Evolutionary conservation across 148 eudicot genomes (phyloP).

Genomic region (Silene latifolia): DNA sequence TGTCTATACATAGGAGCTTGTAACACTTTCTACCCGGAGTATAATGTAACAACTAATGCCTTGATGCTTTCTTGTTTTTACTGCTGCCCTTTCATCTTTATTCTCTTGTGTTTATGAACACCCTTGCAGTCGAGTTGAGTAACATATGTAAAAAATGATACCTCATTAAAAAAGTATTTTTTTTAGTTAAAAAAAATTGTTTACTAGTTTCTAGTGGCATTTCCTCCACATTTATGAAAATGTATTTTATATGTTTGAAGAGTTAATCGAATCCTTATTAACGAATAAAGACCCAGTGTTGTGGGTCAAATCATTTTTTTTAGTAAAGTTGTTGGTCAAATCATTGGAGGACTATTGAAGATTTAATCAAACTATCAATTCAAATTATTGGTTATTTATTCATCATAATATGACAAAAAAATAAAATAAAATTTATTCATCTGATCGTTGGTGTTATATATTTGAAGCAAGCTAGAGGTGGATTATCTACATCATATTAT

Average conservation of each 20-base stretch:
- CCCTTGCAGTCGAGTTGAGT: too few species aligned
- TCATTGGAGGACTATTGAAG: background rate
- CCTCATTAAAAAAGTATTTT: too few species aligned
- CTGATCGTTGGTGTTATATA: too few species aligned
- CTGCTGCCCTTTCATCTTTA: too few species aligned
- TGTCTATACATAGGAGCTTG: too few species aligned
- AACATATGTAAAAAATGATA: too few species aligned
- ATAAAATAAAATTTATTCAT: too few species aligned
- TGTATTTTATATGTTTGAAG: background rate
- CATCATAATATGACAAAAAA: background rate
- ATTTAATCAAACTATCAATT: background rate
- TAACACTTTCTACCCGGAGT: too few species aligned
- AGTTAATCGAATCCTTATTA: background rate
- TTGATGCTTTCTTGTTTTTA: too few species aligned
- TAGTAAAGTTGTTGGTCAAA: background rate
- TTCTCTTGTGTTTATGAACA: too few species aligned
- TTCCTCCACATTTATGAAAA: background rate
- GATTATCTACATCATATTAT: background rate
- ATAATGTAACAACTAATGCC: too few species aligned
- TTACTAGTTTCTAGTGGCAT: background rate
- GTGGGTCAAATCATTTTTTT: background rate
- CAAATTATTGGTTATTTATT: background rate
- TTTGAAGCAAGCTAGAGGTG: slow-evolving; percentile 6
- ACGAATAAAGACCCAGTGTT: background rate
- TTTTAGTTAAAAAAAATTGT: too few species aligned